phyloP scores from a whole-genome alignment of 768 basidiomycete genomes.

The Lactarius tabidus region DNA sequence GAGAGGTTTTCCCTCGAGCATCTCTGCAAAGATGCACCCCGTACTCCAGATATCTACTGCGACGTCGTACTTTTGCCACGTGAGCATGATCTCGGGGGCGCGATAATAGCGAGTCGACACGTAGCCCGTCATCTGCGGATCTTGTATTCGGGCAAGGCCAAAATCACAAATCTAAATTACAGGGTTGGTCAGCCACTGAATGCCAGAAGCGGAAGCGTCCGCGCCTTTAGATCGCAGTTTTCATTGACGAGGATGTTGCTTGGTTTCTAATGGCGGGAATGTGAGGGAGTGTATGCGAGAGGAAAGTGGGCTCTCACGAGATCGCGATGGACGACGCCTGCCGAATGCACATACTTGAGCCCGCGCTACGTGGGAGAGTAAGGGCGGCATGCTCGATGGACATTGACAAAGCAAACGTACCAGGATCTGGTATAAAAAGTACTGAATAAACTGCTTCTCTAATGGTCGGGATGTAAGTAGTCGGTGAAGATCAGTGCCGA shows the following conservation, averaged over 20 bases:
- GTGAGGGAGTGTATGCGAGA: constrained; percentile 12
- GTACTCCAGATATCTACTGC: constrained; percentile 99
- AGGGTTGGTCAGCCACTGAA: constrained; percentile 11
- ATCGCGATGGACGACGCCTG: constrained; percentile 97
- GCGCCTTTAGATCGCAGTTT: constrained; percentile 96
- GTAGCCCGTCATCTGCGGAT: constrained; percentile 99
- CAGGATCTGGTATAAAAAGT: constrained; percentile 98
- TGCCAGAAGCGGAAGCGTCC: constrained; percentile 24
- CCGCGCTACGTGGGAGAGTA: constrained; percentile 61
- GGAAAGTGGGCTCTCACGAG: constrained; percentile 49
- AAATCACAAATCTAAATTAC: constrained; percentile 89
- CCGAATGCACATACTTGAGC: constrained; percentile 98
- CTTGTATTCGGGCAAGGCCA: constrained; percentile 96
- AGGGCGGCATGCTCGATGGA: constrained; percentile 6
- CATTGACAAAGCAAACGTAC: constrained; percentile 42
- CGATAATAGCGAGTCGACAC: constrained; percentile 99
- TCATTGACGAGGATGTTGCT: constrained; percentile 99
- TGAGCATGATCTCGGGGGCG: constrained; percentile 99
- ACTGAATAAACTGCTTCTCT: constrained; percentile 99
- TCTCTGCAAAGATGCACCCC: constrained; percentile 99
- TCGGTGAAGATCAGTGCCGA: constrained; percentile 97
- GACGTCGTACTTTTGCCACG: constrained; percentile 99
- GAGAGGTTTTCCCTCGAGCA: constrained; percentile 97
- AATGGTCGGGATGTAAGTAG: constrained; percentile 93
- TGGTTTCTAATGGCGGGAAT: constrained; percentile 67